phyloP scores from a whole-genome alignment of 1,139 yeast species.

The Neolecta irregularis region DNA sequence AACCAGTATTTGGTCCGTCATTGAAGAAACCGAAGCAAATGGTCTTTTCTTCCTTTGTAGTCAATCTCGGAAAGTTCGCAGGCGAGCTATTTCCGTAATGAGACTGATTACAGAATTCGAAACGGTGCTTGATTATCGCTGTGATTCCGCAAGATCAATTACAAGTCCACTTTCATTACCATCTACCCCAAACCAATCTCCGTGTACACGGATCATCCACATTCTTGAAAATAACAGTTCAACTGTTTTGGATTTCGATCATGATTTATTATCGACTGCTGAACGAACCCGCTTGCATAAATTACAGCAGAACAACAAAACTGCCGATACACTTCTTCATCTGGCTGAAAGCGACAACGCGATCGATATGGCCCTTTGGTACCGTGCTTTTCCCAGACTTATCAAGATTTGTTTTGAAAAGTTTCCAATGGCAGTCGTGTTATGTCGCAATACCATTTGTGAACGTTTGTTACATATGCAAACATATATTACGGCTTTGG shows the following conservation, averaged over 20 bases:
- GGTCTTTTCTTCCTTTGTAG: conserved; percentile 85
- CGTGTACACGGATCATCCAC: conserved; percentile 10
- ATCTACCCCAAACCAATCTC: background rate
- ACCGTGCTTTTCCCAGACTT: conserved; percentile 66
- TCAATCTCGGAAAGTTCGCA: conserved; percentile 62
- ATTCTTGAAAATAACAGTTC: conserved; percentile 26
- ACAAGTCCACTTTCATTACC: background rate
- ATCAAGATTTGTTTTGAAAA: conserved; percentile 56
- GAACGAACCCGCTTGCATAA: conserved; percentile 61
- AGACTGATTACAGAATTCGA: conserved; percentile 73
- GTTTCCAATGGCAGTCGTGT: conserved; percentile 87
- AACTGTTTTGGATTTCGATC: conserved; percentile 32
- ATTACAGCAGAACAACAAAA: conserved; percentile 41
- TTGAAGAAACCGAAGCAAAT: conserved; percentile 91
- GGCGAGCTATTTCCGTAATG: conserved; percentile 57
- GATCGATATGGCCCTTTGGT: conserved; percentile 91
- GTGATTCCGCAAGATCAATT: conserved; percentile 22
- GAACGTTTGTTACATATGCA: conserved; percentile 79
- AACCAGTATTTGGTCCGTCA: conserved; percentile 62
- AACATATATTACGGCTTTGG: conserved; percentile 48
- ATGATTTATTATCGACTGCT: conserved; percentile 54
- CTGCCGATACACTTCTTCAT: conserved; percentile 44
- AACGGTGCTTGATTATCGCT: conserved; percentile 49
- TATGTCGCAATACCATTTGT: conserved; percentile 86
- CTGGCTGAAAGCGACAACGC: conserved; percentile 88